These are phyloP conservation scores for Daldinia childiae DNA, from an alignment of 495 filamentous ascomycete genomes.

Conservation along the genomic window DNA sequence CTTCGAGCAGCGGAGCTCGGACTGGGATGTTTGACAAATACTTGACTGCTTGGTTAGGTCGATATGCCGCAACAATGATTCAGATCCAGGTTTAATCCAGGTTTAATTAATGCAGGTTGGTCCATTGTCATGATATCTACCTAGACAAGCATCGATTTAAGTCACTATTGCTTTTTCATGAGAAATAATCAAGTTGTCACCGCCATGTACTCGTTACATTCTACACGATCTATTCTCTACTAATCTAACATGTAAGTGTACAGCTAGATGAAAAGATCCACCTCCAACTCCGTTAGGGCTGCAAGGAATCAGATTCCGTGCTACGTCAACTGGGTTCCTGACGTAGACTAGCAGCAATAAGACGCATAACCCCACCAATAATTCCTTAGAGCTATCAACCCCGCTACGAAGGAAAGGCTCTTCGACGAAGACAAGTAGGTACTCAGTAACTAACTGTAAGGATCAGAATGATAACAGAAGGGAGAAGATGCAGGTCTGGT, in stretches of 20 bases:
- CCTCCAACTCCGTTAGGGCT: slow-evolving; percentile 13
- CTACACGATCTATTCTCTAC: background rate
- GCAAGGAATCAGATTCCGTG: slow-evolving; percentile 15
- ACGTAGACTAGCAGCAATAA: slow-evolving; percentile 31
- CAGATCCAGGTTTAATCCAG: slow-evolving; percentile 20
- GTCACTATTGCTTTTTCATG: background rate
- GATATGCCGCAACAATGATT: slow-evolving; percentile 16
- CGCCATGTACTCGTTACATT: slow-evolving; percentile 10
- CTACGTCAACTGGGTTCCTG: slow-evolving; percentile 30
- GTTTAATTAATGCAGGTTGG: background rate
- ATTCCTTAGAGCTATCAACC: slow-evolving; percentile 31
- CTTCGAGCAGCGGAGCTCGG: slow-evolving; percentile 31
- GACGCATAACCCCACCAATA: slow-evolving; percentile 31
- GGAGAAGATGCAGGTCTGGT: background rate
- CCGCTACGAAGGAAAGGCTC: slow-evolving; percentile 28
- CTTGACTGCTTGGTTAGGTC: background rate
- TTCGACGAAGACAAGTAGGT: slow-evolving; percentile 5
- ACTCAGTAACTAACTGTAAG: no score
- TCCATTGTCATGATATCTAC: background rate
- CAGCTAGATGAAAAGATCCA: background rate
- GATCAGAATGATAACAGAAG: slow-evolving; percentile 27
- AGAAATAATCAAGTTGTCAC: background rate
- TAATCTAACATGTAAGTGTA: slow-evolving; percentile 4
- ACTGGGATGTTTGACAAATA: slow-evolving; percentile 44
- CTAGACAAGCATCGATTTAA: background rate